These are phyloP conservation scores for Thermothielavioides terrestris DNA, from an alignment of 495 filamentous ascomycete species.

Conservation along the genomic window DNA sequence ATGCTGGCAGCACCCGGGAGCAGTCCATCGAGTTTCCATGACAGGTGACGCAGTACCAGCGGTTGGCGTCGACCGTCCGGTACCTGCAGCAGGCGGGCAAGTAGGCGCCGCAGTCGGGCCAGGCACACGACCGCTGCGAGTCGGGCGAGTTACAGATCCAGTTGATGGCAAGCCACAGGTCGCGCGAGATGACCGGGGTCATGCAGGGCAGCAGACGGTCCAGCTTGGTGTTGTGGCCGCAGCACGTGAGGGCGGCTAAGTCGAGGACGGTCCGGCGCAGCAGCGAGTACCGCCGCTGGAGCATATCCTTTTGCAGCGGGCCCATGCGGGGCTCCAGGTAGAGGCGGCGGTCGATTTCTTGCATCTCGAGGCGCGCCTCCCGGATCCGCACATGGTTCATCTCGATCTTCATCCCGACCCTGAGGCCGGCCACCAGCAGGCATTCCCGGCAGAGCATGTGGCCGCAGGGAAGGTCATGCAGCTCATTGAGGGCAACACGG, in stretches of 20 bases:
- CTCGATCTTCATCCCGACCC: neutral
- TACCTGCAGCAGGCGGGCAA: conserved; percentile 5
- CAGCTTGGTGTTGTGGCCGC: conserved; percentile 1
- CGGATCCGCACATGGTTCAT: neutral
- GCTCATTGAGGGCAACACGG: neutral
- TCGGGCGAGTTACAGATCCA: conserved; percentile 1
- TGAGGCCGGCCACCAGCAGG: neutral
- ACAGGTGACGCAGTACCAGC: conserved; percentile 9
- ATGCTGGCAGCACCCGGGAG: neutral
- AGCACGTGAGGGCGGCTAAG: neutral
- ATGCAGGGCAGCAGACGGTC: conserved; percentile 5
- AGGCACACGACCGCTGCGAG: conserved; percentile 3
- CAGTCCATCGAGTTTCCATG: conserved; percentile 10
- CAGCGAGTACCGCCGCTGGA: neutral
- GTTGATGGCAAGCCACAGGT: conserved; percentile 3
- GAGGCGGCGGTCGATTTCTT: neutral
- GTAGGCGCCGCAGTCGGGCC: conserved; percentile 13
- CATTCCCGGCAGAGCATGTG: conserved; percentile 9
- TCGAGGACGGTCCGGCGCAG: neutral
- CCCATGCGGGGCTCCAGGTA: neutral
- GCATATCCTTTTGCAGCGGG: neutral
- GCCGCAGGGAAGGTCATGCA: conserved; percentile 16
- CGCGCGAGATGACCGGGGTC: neutral
- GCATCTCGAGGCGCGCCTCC: neutral
- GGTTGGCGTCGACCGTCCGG: neutral